A percentile compares a stretch with the other conserved stretches of the same genome.
Evolutionary conservation across 2,329 filamentous ascomycete genomes (phyloP).

Genomic region (Talaromyces albobiverticillius): DNA sequence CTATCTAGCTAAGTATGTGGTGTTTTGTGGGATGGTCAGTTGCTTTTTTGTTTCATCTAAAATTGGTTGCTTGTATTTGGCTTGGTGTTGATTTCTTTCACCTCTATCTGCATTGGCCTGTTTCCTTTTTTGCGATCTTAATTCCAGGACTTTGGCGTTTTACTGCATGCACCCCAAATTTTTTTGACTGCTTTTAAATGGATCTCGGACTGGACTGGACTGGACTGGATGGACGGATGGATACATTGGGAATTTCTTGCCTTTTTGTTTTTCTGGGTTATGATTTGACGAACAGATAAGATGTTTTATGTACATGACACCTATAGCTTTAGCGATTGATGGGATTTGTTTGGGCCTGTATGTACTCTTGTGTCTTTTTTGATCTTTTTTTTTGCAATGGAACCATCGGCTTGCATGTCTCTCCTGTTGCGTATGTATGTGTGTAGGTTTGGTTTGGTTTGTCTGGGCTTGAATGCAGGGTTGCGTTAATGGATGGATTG

Average conservation of each 20-base stretch:
- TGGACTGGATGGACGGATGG: background rate
- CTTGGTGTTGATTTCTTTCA: too few relatives aligned
- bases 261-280: background rate
- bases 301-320: slow-evolving; percentile 11
- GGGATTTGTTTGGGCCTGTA: slow-evolving; percentile 13
- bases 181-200: background rate
- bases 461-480: background rate
- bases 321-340: slow-evolving; percentile 10
- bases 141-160: background rate
- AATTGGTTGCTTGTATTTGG: too few relatives aligned
- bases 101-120: background rate
- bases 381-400: slow-evolving; percentile 11
- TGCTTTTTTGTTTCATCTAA: background rate
- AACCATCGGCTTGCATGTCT: background rate
- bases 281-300: background rate
- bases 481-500: background rate
- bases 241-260: slow-evolving; percentile 1
- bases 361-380: slow-evolving; percentile 17
- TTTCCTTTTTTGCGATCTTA: background rate
- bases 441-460: background rate
- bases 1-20: background rate
- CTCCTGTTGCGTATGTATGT: background rate
- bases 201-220: background rate
- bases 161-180: background rate
- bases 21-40: background rate